phyloP scores from a whole-genome alignment of 2,329 filamentous ascomycete genomes.

The Tolypocladium paradoxum region DNA sequence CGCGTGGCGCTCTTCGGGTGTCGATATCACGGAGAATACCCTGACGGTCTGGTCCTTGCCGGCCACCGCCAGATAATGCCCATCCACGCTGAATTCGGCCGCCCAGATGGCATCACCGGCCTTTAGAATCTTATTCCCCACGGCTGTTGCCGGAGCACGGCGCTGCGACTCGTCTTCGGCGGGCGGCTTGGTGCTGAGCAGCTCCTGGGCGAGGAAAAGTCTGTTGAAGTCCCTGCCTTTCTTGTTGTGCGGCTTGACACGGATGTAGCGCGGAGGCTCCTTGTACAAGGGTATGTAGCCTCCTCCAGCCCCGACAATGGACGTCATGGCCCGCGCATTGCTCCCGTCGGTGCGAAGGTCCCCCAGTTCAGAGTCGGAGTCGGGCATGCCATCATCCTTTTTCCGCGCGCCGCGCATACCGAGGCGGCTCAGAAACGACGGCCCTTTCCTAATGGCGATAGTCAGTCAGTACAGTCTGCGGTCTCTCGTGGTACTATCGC shows the following conservation, averaged over 20 bases:
- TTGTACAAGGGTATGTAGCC: constrained; percentile 82
- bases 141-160: constrained; percentile 22
- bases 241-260: constrained; percentile 71
- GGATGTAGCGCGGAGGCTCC: constrained; percentile 83
- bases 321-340: constrained; percentile 73
- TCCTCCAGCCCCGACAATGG: constrained; percentile 53
- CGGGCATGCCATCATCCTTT: constrained; percentile 48
- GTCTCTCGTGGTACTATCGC: background rate
- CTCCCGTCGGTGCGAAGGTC: constrained; percentile 64
- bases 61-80: constrained; percentile 81
- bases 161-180: constrained; percentile 15
- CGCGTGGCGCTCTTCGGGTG: constrained; percentile 62
- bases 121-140: constrained; percentile 29
- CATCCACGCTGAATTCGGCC: constrained; percentile 85
- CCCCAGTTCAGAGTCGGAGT: constrained; percentile 61
- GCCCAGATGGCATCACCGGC: constrained; percentile 74
- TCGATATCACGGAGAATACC: constrained; percentile 82
- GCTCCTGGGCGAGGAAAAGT: constrained; percentile 84
- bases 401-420: constrained; percentile 65
- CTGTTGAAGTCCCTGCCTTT: constrained; percentile 72
- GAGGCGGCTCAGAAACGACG: constrained; percentile 79
- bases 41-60: constrained; percentile 79
- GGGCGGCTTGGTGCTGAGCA: constrained; percentile 48
- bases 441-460: constrained; percentile 55
- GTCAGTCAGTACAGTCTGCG: constrained; percentile 1